Conservation (phyloP, 768 basidiomycete species). For the Russula sp. region DNA sequence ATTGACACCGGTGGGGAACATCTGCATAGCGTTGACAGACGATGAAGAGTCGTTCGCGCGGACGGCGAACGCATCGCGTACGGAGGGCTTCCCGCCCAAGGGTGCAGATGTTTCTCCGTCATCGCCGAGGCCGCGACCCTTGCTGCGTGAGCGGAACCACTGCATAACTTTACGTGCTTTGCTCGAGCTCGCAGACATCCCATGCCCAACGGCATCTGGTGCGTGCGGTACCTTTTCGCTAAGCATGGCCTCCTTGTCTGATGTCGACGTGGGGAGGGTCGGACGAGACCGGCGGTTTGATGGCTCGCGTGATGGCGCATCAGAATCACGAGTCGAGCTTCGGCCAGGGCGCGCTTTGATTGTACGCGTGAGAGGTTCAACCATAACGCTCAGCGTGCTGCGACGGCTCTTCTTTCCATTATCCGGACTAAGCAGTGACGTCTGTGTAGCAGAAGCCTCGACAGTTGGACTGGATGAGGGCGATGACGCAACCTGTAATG, state of each 20-base stretch:
- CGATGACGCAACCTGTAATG: slow-evolving; percentile 35
- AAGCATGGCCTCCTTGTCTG: slow-evolving; percentile 33
- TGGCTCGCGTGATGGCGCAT: slow-evolving; percentile 33
- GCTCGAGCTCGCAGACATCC: slow-evolving; percentile 69
- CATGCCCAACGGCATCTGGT: slow-evolving; percentile 33
- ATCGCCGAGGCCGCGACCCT: slow-evolving; percentile 38
- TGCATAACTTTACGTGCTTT: slow-evolving; percentile 97
- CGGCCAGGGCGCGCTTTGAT: slow-evolving; percentile 40
- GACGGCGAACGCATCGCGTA: slow-evolving; percentile 23
- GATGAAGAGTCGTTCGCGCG: slow-evolving; percentile 19
- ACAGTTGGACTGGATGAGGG: slow-evolving; percentile 22
- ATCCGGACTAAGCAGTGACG: slow-evolving; percentile 41
- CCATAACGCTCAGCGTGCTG: slow-evolving; percentile 38
- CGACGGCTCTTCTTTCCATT: slow-evolving; percentile 30
- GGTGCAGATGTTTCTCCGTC: slow-evolving; percentile 26
- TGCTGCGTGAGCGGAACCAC: slow-evolving; percentile 87
- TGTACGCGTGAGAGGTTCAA: slow-evolving; percentile 53
- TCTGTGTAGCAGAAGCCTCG: slow-evolving; percentile 31
- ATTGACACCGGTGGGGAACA: not conserved
- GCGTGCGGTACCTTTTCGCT: slow-evolving; percentile 37
- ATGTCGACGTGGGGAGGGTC: slow-evolving; percentile 1
- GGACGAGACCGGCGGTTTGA: slow-evolving; percentile 15
- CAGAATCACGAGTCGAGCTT: slow-evolving; percentile 31
- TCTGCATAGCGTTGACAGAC: slow-evolving; percentile 18
- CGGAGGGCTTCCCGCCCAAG: slow-evolving; percentile 19